Percentiles rank a stretch among this genome's conserved stretches.
Conservation (phyloP, 2,329 filamentous ascomycete species). For the Sphaerulina vaccinii region DNA sequence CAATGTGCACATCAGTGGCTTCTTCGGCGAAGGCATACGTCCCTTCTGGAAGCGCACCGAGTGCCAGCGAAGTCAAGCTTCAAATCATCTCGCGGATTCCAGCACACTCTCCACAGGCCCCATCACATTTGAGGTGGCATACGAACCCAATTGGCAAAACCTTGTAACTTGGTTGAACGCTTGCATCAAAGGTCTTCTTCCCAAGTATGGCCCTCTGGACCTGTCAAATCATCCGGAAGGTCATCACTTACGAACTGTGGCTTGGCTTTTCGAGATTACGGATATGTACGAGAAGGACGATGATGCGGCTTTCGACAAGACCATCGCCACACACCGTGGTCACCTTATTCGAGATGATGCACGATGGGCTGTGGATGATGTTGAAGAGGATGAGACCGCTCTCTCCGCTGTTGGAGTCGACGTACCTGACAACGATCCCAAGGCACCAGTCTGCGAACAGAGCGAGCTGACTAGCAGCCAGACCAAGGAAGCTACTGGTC, state of each 20-base stretch:
- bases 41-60: neutral
- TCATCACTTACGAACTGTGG: neutral
- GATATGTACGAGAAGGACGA: neutral
- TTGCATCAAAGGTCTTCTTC: neutral
- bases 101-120: neutral
- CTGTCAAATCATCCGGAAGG: neutral
- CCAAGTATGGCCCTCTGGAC: neutral
- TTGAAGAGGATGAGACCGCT: neutral
- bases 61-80: neutral
- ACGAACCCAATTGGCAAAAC: conserved; percentile 8
- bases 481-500: neutral
- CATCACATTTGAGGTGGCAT: neutral
- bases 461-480: neutral
- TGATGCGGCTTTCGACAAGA: neutral
- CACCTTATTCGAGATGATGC: conserved; percentile 3
- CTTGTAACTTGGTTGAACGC: neutral
- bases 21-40: conserved; percentile 1
- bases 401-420: neutral
- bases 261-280: neutral
- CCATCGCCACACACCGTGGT: neutral
- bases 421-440: neutral
- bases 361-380: neutral
- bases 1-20: neutral
- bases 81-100: too few species aligned
- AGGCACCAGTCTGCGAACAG: too few species aligned